Evolutionary conservation across 1,284 basidiomycete species (phyloP).

Genomic region (Cryptococcus depauperatus): DNA sequence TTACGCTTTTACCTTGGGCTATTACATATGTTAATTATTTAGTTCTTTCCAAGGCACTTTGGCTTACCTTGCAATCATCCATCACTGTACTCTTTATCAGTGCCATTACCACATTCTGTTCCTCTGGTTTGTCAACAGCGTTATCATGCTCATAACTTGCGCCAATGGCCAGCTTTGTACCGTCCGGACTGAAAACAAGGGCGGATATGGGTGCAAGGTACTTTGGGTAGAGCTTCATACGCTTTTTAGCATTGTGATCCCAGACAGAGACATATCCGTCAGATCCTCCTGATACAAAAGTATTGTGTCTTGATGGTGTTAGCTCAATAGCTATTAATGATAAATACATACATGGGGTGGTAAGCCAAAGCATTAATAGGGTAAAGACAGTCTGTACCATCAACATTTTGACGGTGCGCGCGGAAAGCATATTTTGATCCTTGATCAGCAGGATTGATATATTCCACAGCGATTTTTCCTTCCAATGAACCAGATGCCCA

Average conservation of each 20-base stretch:
- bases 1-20: constrained; percentile 35
- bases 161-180: constrained; percentile 69
- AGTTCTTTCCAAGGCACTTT: not conserved
- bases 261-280: constrained; percentile 87
- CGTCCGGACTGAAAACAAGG: constrained; percentile 73
- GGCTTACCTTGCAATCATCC: constrained; percentile 45
- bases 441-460: constrained; percentile 76
- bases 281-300: constrained; percentile 88
- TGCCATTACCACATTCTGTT: constrained; percentile 33
- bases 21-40: not conserved
- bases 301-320: constrained; percentile 61
- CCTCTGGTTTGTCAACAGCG: constrained; percentile 47
- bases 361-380: constrained; percentile 93
- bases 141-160: constrained; percentile 84
- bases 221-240: constrained; percentile 78
- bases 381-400: constrained; percentile 95
- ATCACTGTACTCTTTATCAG: constrained; percentile 44
- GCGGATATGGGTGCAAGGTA: constrained; percentile 64
- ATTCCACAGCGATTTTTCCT: constrained; percentile 93
- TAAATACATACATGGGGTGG: constrained; percentile 64
- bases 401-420: constrained; percentile 83
- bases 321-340: not conserved
- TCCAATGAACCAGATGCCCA: constrained; percentile 92
- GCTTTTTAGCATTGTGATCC: constrained; percentile 95
- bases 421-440: constrained; percentile 97